Evolutionary conservation across 441 rosid genomes (phyloP), one percentile per base, ranked within the genome.

Genomic region (Heliophila coronopifolia): DNA sequence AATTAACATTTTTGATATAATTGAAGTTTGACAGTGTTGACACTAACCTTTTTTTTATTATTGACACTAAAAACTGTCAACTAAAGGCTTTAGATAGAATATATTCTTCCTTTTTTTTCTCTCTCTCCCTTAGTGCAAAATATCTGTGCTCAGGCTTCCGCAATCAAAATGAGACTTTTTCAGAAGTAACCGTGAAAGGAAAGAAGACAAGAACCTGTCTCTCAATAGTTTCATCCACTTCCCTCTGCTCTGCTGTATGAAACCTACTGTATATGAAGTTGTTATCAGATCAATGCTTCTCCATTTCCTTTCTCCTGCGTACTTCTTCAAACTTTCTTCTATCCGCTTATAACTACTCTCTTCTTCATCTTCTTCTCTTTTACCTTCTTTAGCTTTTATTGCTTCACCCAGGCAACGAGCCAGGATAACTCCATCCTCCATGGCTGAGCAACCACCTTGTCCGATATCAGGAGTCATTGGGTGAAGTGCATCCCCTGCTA

Each of bases 401-500:
- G 77, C 86, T 56, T 72, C 61, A 7, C 66, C 78, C 0, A 80
- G 70, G 49, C 86, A 75, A 46, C 84, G 76, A 20, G 86, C 89
- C 1, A 81, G 57, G 37, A 78, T 49, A 37, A 82, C 72, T 2
- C 78, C 74, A 33, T 81, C 95, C 65, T 86, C 92, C 58, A 80
- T 50, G 37, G 92, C 84, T 1, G 75, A 51, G 54, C 83, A 80
- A 24, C 86, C 89, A 0, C 86, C 92, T 66, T 76, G 87, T 32
- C 78, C 86, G 0, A 79, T 41, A 47, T 84, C 88, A 9, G 94
- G 87, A 9, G 84, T 84, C 91, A 84, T 81, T 8, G 91, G 86
- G 41, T 84, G 94, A 17, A 84, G 74, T 9, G 94, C 88, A 54
- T 83, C 90, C 34, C 87, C 93, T 2, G 84, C 82, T 8, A 81